Evolutionary conservation across 345 rosid genomes (phyloP).

Genomic region (Turritis glabra): DNA sequence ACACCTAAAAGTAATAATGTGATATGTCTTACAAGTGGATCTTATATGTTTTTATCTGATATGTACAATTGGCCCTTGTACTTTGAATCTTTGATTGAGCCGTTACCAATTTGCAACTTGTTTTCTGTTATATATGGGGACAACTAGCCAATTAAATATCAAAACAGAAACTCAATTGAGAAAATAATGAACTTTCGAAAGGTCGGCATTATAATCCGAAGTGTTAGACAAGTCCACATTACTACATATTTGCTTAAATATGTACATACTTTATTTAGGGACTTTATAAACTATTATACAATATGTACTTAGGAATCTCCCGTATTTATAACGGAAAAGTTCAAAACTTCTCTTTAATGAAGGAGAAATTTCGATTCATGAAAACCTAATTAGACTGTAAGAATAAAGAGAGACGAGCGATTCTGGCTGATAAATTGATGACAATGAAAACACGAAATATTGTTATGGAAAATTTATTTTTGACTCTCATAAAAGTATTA

Average conservation of each 20-base stretch:
- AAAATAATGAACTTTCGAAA: neutral
- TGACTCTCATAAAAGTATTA: too few species aligned
- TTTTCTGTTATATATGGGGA: slow-evolving; percentile 1
- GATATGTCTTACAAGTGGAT: neutral
- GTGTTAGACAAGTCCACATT: slow-evolving; percentile 19
- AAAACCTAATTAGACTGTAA: too few species aligned
- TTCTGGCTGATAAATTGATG: too few species aligned
- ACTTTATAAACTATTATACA: too few species aligned
- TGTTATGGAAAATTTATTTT: too few species aligned
- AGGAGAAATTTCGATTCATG: neutral
- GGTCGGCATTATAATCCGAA: slow-evolving; percentile 9
- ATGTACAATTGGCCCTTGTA: slow-evolving; percentile 9
- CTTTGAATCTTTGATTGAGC: slow-evolving; percentile 24
- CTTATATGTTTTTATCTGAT: too few species aligned
- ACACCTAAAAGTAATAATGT: neutral
- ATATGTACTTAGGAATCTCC: too few species aligned
- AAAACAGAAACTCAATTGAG: slow-evolving; percentile 4
- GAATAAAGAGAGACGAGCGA: too few species aligned
- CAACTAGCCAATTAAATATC: slow-evolving; percentile 10
- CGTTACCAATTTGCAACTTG: slow-evolving; percentile 23
- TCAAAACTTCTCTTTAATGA: too few species aligned
- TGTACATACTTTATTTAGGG: too few species aligned
- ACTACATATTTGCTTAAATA: neutral
- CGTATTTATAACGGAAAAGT: neutral
- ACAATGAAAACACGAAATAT: too few species aligned